Percentiles rank a stretch among this genome's conserved stretches.
These are phyloP conservation scores for Rusavskia elegans DNA, from an alignment of 495 filamentous ascomycete species.

Conservation along the genomic window DNA sequence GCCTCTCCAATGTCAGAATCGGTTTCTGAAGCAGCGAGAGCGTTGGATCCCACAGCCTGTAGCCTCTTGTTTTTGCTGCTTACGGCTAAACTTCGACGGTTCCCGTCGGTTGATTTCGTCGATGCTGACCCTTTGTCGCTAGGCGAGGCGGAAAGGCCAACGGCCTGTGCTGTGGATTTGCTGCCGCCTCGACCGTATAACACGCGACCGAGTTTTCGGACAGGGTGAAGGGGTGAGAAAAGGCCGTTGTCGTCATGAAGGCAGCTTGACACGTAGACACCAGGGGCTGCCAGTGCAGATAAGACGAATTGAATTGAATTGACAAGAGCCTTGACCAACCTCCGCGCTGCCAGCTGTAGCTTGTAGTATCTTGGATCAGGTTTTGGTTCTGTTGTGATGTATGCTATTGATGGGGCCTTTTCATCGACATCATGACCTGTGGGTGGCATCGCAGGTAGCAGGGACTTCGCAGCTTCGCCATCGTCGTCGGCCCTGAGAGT, in stretches of 20 bases:
- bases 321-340: slow-evolving; percentile 13
- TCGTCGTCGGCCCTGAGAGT: slow-evolving; percentile 7
- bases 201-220: slow-evolving; percentile 39
- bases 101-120: neutral
- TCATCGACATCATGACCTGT: slow-evolving; percentile 33
- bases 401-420: slow-evolving; percentile 44
- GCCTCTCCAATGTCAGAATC: slow-evolving; percentile 20
- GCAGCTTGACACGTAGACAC: slow-evolving; percentile 61
- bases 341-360: slow-evolving; percentile 21
- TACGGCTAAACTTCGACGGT: slow-evolving; percentile 6
- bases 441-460: slow-evolving; percentile 14
- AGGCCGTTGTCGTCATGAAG: slow-evolving; percentile 66
- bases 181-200: slow-evolving; percentile 19
- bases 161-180: slow-evolving; percentile 19
- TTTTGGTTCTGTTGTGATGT: slow-evolving; percentile 20
- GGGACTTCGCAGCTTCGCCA: slow-evolving; percentile 22
- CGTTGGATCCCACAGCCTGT: slow-evolving; percentile 21
- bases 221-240: slow-evolving; percentile 54
- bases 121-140: slow-evolving; percentile 1
- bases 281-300: slow-evolving; percentile 61
- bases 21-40: slow-evolving; percentile 32
- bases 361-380: slow-evolving; percentile 39
- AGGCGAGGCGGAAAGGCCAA: slow-evolving; percentile 18
- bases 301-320: slow-evolving; percentile 35
- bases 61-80: slow-evolving; percentile 14